phyloP scores from a whole-genome alignment of 2,329 filamentous ascomycete genomes.

The Scortechinia acanthostroma region DNA sequence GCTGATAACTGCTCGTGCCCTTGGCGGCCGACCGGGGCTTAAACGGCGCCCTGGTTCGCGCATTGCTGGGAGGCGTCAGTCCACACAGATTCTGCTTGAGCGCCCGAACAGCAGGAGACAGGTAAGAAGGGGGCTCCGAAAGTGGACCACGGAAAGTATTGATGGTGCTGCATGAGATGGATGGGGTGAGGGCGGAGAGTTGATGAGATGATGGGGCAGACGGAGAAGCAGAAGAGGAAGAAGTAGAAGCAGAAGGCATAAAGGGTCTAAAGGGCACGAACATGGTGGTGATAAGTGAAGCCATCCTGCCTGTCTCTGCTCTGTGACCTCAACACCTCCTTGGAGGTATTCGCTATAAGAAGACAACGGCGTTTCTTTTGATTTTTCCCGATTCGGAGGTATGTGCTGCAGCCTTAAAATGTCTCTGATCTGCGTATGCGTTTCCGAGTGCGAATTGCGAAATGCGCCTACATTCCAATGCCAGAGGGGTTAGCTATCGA shows the following conservation, averaged over 20 bases:
- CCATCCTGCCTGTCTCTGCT: conserved; percentile 45
- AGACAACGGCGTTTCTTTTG: too few species aligned
- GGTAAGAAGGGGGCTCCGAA: conserved; percentile 18
- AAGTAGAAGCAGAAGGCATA: conserved; percentile 21
- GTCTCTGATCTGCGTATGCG: too few species aligned
- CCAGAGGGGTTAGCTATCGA: too few species aligned
- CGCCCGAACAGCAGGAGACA: conserved; percentile 21
- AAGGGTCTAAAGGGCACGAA: conserved; percentile 44
- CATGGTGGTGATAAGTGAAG: conserved; percentile 77
- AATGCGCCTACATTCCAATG: too few species aligned
- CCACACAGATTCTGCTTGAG: conserved; percentile 26
- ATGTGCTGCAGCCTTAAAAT: too few species aligned
- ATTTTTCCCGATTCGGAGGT: too few species aligned
- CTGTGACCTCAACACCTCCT: too few species aligned
- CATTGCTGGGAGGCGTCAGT: conserved; percentile 54
- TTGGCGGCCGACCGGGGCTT: conserved; percentile 78
- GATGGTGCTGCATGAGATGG: conserved; percentile 15
- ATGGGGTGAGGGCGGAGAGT: conserved; percentile 14
- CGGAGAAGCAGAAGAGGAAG: conserved; percentile 7
- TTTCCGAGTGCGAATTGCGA: too few species aligned
- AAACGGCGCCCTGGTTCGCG: conserved; percentile 83
- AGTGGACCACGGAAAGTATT: conserved; percentile 11
- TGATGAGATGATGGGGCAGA: too few species aligned
- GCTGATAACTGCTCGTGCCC: conserved; percentile 83
- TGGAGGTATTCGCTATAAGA: too few species aligned